Conservation (phyloP, 2,329 filamentous ascomycete species). For the Cladophialophora exuberans region DNA sequence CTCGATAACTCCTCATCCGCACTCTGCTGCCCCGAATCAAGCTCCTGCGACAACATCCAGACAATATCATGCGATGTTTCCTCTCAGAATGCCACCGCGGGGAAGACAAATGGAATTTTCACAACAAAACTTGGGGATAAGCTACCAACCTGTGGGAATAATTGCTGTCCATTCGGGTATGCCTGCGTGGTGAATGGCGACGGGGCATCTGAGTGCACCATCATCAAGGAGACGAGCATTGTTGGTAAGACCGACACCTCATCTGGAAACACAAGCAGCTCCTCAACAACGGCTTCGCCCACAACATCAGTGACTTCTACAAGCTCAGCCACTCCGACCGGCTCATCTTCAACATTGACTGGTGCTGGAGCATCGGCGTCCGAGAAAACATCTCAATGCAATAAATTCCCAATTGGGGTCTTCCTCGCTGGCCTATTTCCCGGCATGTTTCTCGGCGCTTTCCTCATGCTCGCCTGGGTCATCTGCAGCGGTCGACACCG, state of each 20-base stretch:
- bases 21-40: slow-evolving; percentile 51
- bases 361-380: slow-evolving; percentile 30
- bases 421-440: slow-evolving; percentile 52
- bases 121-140: slow-evolving; percentile 46
- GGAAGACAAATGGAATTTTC: slow-evolving; percentile 44
- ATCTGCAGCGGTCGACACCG: slow-evolving; percentile 41
- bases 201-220: slow-evolving; percentile 22
- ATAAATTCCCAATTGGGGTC: slow-evolving; percentile 46
- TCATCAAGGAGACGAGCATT: slow-evolving; percentile 29
- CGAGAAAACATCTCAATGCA: slow-evolving; percentile 36
- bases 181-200: slow-evolving; percentile 38
- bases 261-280: slow-evolving; percentile 24
- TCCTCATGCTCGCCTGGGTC: slow-evolving; percentile 58
- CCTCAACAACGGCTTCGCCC: slow-evolving; percentile 21
- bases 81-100: slow-evolving; percentile 44
- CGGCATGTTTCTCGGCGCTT: slow-evolving; percentile 47
- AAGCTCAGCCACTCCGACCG: slow-evolving; percentile 25
- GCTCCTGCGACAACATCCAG: slow-evolving; percentile 45
- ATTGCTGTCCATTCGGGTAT: slow-evolving; percentile 54
- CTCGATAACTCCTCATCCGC: slow-evolving; percentile 47
- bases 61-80: slow-evolving; percentile 49
- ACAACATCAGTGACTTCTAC: too few relatives aligned
- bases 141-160: slow-evolving; percentile 45
- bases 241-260: slow-evolving; percentile 30
- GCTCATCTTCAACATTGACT: slow-evolving; percentile 21